Base-by-base conservation (phyloP, 2,329 filamentous ascomycete species). In the Stylonectria norvegica region DNA sequence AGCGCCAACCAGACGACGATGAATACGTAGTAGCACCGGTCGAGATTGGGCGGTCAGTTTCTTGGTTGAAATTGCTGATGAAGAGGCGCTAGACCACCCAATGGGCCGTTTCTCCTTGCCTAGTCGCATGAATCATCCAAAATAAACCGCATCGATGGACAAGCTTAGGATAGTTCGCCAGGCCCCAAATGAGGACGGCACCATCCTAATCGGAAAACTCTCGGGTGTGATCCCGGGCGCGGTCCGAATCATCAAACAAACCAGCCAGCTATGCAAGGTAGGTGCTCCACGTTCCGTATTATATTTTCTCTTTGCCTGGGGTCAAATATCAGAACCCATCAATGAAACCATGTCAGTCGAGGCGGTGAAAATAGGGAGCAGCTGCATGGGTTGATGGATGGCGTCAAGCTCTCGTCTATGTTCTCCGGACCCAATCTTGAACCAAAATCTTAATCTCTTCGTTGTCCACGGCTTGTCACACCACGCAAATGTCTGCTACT, bases 391-490 rank as follows among this genome's bases (percentile, higher is more conserved):
- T 41, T n/a, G n/a, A n/a, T n/a, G n/a, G n/a, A 41, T 36, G 25
- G 40, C 36, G 42, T 42, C 52, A 44, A 46, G 47, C 48, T 31
- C 34, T 38, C 42, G n/a, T n/a, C n/a, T n/a, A n/a, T n/a, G n/a
- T n/a, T n/a, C n/a, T n/a, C n/a, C n/a, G n/a, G n/a, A n/a, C n/a
- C n/a, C n/a, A n/a, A n/a, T n/a, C n/a, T n/a, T n/a, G n/a, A n/a
- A n/a, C n/a, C n/a, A n/a, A n/a, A n/a, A n/a, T n/a, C 35, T 54
- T 56, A 56, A 54, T 56, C 52, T 50, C 53, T 42, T 38, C 23
- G 29, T 41, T 22, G 35, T 40, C 35, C 34, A 38, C 41, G 31
- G 39, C 50, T 52, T 41, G 53, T 53, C 47, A 50, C 53, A 56
- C 47, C 45, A 56, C 51, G 18, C 11, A 29, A 25, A 30, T 37